These are phyloP conservation scores for Beauveria varroae DNA, from an alignment of 2,329 filamentous ascomycete genomes.

Conservation along the genomic window DNA sequence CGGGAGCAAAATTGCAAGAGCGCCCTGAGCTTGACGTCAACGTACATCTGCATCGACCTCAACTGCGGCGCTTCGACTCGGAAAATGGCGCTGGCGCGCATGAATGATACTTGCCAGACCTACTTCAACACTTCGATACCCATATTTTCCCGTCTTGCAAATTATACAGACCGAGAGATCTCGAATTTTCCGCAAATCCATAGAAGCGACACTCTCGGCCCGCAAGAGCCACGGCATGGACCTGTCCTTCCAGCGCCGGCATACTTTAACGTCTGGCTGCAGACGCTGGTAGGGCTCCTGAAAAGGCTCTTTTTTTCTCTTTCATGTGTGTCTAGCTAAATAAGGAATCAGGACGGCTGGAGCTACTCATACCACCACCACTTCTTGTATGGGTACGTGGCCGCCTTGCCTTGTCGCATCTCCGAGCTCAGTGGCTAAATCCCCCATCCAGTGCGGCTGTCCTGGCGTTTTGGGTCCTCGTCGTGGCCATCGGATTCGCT, in stretches of 20 bases:
- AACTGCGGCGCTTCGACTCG: neutral
- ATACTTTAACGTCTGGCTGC: neutral
- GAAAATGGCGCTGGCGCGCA: neutral
- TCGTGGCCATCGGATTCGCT: neutral
- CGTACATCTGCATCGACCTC: slow-evolving; percentile 1
- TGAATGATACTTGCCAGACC: neutral
- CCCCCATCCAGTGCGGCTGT: neutral
- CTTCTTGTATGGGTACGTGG: slow-evolving; percentile 2
- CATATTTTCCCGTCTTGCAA: neutral
- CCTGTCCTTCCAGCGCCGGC: neutral
- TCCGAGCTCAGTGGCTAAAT: neutral
- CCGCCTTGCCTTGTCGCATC: neutral
- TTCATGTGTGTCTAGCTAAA: neutral
- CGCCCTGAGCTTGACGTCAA: neutral
- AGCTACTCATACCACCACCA: neutral
- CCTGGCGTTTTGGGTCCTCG: neutral
- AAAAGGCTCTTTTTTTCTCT: neutral
- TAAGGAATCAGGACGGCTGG: neutral
- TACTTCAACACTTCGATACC: neutral
- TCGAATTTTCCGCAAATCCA: neutral
- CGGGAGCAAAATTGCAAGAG: neutral
- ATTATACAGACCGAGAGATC: neutral
- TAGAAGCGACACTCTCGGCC: neutral
- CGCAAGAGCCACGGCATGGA: neutral
- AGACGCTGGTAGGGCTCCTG: neutral